Evolutionary conservation across 169 alveolate species (phyloP), one percentile per base, ranked within the genome.

Genomic region (Cryptosporidium canis): DNA sequence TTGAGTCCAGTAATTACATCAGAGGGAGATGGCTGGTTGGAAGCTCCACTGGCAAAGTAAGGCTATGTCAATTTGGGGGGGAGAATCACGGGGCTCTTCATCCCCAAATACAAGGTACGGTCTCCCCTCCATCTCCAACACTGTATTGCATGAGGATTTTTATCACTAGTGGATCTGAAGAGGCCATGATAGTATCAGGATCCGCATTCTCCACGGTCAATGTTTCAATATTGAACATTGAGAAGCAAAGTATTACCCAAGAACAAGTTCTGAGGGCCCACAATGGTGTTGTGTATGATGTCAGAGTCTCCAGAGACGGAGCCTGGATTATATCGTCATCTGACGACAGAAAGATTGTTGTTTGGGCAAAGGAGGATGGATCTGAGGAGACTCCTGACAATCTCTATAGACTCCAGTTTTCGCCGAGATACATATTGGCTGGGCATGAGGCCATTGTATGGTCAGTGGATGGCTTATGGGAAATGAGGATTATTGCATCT

Each of bases 381-480:
- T 4, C 35, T 41, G 3, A 3, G 1, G 31, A 47, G 24, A 0
- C 24, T 14, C 24, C 35, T 6, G 9, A 8, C 1, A 18, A 51
- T n/a, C n/a, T 33, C 18, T 14, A 51, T 8, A 51, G 24, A 21
- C 35, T 51, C 35, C 29, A 29, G 31, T 77, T 58, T 16, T 27
- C 7, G 7, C 55, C 39, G n/a, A 55, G n/a, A 39, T 29, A 55
- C 12, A 56, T 56, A 35, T 41, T 77, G 39, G 7, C 41, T 35
- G 87, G 72, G 0, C 87, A 77, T 44, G 41, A 56, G 12, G 87
- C 87, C 27, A 77, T 55, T 16, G 44, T 77, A 55, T 77, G 87
- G 87, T 58, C 87, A 16, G 35, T 77, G 14, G 87, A 77, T 35
- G 29, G 66, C n/a, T 58, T 39, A 27, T 77, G 87, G 87, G 72